phyloP scores from a whole-genome alignment of 1,139 yeast species.

The Blastobotrys illinoisensis region DNA sequence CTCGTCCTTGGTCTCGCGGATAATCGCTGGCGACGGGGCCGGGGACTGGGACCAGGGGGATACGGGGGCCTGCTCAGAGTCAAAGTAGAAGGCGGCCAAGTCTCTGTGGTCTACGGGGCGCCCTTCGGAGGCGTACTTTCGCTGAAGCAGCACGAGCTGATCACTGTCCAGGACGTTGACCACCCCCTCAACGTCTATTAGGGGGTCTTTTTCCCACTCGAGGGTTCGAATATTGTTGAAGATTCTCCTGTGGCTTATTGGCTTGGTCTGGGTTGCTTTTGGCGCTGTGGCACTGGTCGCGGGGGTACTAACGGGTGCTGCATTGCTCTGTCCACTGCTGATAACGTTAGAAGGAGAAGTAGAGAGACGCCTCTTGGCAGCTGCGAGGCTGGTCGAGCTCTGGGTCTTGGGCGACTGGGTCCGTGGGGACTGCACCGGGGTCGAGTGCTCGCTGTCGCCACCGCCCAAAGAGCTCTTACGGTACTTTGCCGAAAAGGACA shows the following conservation, averaged over 20 bases:
- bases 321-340: too few relatives aligned
- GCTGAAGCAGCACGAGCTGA: constrained; percentile 26
- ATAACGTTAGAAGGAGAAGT: background rate
- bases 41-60: constrained; percentile 34
- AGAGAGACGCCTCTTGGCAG: background rate
- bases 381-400: background rate
- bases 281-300: background rate
- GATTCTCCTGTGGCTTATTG: constrained; percentile 7
- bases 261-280: background rate
- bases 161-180: constrained; percentile 27
- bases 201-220: constrained; percentile 31
- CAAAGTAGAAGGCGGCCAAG: constrained; percentile 13
- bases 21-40: constrained; percentile 33
- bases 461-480: background rate
- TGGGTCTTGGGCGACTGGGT: background rate
- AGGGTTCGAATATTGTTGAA: constrained; percentile 27
- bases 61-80: constrained; percentile 28
- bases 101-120: background rate
- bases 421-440: background rate
- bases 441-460: background rate
- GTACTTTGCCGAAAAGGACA: constrained; percentile 10
- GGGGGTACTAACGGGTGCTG: background rate
- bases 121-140: constrained; percentile 21
- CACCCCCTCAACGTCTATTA: constrained; percentile 30
- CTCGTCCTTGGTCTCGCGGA: constrained; percentile 21